A percentile compares a stretch with the other conserved stretches of the same genome.
Conservation (phyloP, 2,329 filamentous ascomycete species). For the Biscogniauxia marginata region DNA sequence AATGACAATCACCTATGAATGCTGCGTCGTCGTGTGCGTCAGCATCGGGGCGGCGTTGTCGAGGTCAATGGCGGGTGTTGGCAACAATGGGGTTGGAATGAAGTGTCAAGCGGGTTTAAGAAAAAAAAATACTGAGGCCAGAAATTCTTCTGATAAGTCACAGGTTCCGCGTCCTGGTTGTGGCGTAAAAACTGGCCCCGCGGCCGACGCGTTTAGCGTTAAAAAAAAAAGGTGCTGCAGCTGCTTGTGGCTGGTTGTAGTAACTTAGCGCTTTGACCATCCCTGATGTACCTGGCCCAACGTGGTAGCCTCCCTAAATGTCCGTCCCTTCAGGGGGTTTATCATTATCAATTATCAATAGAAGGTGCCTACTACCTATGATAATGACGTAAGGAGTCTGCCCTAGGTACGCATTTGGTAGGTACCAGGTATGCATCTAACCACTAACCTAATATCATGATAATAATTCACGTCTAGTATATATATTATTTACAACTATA, state of each 20-base stretch:
- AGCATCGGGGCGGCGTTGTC: background rate
- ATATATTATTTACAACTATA: too few relatives aligned
- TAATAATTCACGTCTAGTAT: too few relatives aligned
- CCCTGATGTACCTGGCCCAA: background rate
- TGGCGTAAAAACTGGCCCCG: background rate
- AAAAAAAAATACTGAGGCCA: background rate
- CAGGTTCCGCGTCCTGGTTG: background rate
- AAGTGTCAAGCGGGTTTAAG: background rate
- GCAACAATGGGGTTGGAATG: background rate
- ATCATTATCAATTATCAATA: too few relatives aligned
- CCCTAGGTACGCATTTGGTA: too few relatives aligned
- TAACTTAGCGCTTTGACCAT: background rate
- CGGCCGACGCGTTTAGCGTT: background rate
- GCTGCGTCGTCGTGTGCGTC: background rate
- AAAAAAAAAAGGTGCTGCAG: background rate
- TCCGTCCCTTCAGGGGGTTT: too few relatives aligned
- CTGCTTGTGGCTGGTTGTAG: background rate
- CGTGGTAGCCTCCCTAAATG: background rate
- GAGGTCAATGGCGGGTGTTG: background rate
- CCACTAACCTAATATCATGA: too few relatives aligned
- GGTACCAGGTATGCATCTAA: too few relatives aligned
- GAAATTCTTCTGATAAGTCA: slow-evolving; percentile 1
- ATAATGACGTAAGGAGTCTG: too few relatives aligned
- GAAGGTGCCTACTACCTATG: too few relatives aligned
- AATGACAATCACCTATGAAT: slow-evolving; percentile 12